Percentiles rank a stretch among this genome's conserved stretches.
These are phyloP conservation scores for Penicillium soppii DNA, from an alignment of 495 filamentous ascomycete genomes.

Conservation along the genomic window DNA sequence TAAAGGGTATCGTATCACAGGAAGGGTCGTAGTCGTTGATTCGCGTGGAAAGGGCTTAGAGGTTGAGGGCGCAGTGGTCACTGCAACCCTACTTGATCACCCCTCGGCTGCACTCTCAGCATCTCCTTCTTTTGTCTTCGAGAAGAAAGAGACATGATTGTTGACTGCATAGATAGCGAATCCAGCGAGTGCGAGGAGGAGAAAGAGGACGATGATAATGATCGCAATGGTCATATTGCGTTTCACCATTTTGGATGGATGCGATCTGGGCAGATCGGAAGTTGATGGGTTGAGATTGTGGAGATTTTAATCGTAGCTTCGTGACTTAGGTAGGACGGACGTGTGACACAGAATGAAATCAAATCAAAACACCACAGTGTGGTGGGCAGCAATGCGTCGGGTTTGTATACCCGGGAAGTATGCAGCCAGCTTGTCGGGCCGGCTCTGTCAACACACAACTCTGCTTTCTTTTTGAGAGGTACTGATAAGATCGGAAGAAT, in stretches of 20 bases:
- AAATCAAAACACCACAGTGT: not conserved
- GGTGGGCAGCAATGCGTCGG: conserved; percentile 2
- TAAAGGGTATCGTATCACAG: conserved; percentile 16
- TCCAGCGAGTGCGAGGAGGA: conserved; percentile 66
- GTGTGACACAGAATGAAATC: not conserved
- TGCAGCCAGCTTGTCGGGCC: conserved; percentile 1
- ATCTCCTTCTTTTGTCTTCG: conserved; percentile 32
- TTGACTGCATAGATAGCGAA: conserved; percentile 64
- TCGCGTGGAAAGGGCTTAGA: not conserved
- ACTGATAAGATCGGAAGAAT: conserved; percentile 4
- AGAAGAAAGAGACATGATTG: conserved; percentile 43
- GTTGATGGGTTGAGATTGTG: not conserved
- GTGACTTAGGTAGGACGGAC: not conserved
- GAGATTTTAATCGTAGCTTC: not conserved
- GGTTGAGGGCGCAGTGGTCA: not conserved
- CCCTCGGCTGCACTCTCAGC: conserved; percentile 43
- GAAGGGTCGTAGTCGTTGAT: conserved; percentile 2
- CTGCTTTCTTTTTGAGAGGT: not conserved
- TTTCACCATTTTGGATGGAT: conserved; percentile 50
- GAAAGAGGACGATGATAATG: conserved; percentile 78
- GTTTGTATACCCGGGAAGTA: conserved; percentile 8
- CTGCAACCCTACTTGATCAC: conserved; percentile 7
- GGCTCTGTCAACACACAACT: not conserved
- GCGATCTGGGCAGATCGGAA: conserved; percentile 1
- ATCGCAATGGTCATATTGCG: conserved; percentile 78